Percentiles rank a stretch among this genome's conserved stretches.
phyloP scores from a whole-genome alignment of 202 grass and related monocot genomes.

The Carex arenaria region DNA sequence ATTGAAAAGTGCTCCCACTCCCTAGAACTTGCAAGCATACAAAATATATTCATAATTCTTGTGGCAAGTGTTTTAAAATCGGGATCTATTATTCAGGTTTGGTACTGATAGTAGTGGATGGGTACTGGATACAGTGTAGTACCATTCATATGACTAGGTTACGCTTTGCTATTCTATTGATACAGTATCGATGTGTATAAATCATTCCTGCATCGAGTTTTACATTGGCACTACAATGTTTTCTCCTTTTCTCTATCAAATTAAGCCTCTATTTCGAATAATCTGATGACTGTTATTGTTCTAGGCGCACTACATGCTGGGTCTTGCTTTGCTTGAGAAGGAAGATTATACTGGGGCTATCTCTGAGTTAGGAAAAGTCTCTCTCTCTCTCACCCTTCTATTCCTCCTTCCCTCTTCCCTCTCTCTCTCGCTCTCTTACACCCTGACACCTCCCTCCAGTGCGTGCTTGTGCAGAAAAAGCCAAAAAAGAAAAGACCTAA shows the following conservation, averaged over 20 bases:
- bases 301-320: conserved; percentile 57
- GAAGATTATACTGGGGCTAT: conserved; percentile 34
- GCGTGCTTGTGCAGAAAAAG: conserved; percentile 5
- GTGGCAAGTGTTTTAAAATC: not conserved
- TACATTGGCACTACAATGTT: not conserved
- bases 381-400: not conserved
- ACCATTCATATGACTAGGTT: not conserved
- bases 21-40: not conserved
- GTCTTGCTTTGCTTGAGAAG: conserved; percentile 54
- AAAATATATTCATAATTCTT: not conserved
- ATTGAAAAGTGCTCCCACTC: not conserved
- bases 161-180: not conserved
- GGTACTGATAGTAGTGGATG: not conserved
- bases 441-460: not conserved
- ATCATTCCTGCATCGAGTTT: not conserved
- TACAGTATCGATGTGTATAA: not conserved
- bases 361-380: conserved; percentile 62
- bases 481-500: not conserved
- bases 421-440: not conserved
- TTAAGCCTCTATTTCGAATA: not conserved
- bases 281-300: not conserved
- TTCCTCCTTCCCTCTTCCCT: not conserved
- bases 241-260: not conserved
- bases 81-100: not conserved
- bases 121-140: not conserved